Base-by-base conservation (phyloP, 192 early-diverging fungal genomes). In the Coemansia sp. region DNA sequence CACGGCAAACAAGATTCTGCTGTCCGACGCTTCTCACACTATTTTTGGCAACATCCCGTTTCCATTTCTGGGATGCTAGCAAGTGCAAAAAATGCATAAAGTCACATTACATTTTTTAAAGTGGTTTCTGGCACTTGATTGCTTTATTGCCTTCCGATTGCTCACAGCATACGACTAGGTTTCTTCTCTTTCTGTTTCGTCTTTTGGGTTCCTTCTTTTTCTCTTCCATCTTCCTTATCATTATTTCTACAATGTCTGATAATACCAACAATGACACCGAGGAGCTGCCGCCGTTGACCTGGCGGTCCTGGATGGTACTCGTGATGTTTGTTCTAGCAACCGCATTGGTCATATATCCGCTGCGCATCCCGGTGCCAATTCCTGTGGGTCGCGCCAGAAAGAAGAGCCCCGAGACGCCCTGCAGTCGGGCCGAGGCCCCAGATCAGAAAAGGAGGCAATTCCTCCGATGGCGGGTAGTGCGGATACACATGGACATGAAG, bases 231-330 rank as follows among this genome's bases (percentile, higher is more conserved):
- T 21, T n/a, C 8, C 8, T 18, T 53, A 23, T 9, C n/a, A n/a
- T 18, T 3, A 53, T 59, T 59, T 26, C 21, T 39, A 12, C 8
- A 40, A 59, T 59, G 57, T 41, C 57, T 41, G 23, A 56, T 12
- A 48, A 13, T 19, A 44, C 42, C 37, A 42, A 38, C 8, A 41
- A 21, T 50, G 57, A 39, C 18, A 23, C 56, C 37, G 52, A 42
- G 10, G 73, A 69, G 41, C 74, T 76, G 21, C 68, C 74, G 6
- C 39, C 64, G 38, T 59, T 76, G 6, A 61, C 68, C 8, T 76
- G 74, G 74, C 53, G 64, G 39, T 91, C 90, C 26, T 91, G 85
- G 85, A 65, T 91, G 13, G 81, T 86, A 5, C 81, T 93, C 16
- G 70, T 68, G 0, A 69, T 83, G 8, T 93, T 93, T 67, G 72